Evolutionary conservation across 192 early-diverging fungal species (phyloP).

Genomic region (Backusella westeae): DNA sequence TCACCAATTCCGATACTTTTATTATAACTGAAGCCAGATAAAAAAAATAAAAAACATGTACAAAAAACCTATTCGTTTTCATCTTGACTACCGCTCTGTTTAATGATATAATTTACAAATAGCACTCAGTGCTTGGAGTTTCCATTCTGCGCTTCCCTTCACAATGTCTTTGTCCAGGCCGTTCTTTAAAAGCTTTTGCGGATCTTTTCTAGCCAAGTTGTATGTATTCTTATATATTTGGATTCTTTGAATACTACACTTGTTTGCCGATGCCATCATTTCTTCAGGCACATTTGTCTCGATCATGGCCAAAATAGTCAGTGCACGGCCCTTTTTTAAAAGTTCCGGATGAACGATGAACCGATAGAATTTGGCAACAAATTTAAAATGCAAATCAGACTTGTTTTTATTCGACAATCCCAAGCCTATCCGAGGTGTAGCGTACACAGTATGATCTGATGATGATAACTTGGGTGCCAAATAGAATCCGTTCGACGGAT

Average conservation of each 20-base stretch:
- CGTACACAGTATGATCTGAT: not conserved
- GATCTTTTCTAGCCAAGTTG: not conserved
- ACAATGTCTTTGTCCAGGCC: conserved; percentile 18
- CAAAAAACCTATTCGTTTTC: too few species aligned
- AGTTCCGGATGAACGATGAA: conserved; percentile 16
- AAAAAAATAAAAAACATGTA: too few species aligned
- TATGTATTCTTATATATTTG: conserved; percentile 15
- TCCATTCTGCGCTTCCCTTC: conserved; percentile 1
- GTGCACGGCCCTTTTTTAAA: conserved; percentile 33
- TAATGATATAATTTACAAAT: conserved; percentile 8
- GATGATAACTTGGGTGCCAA: not conserved
- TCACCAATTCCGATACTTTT: not conserved
- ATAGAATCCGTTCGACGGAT: not conserved
- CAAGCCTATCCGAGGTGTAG: conserved; percentile 24
- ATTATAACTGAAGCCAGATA: too few species aligned
- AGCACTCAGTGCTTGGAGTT: conserved; percentile 17
- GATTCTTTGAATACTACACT: not conserved
- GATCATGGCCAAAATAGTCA: conserved; percentile 7
- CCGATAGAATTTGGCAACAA: conserved; percentile 25
- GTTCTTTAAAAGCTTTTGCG: not conserved
- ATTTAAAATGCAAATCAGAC: not conserved
- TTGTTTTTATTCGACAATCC: conserved; percentile 10
- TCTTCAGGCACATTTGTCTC: not conserved
- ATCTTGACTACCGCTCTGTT: not conserved
- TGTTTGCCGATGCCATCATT: not conserved